phyloP scores from a whole-genome alignment of 805 yeast genomes.

The Grigorovia humatica region DNA sequence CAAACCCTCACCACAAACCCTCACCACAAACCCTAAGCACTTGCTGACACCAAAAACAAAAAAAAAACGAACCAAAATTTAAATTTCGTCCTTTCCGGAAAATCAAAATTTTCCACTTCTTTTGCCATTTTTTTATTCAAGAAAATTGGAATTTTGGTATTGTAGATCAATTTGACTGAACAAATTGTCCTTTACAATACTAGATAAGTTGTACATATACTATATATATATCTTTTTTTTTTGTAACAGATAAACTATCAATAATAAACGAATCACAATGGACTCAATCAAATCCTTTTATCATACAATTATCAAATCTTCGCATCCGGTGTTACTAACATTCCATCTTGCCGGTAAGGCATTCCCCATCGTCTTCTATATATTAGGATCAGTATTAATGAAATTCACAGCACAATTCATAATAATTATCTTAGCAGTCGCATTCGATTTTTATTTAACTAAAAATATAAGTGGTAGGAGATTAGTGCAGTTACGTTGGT shows the following conservation, averaged over 20 bases:
- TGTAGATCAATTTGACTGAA: background rate
- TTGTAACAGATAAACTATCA: background rate
- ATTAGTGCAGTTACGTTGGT: constrained; percentile 90
- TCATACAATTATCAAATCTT: constrained; percentile 26
- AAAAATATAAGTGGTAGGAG: constrained; percentile 86
- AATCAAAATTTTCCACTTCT: background rate
- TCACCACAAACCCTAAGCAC: background rate
- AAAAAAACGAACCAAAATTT: too few relatives aligned
- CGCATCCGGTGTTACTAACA: constrained; percentile 26
- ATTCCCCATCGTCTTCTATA: constrained; percentile 25
- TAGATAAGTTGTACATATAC: background rate
- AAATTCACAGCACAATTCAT: constrained; percentile 50
- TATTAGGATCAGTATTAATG: constrained; percentile 24
- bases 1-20: too few relatives aligned
- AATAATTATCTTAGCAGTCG: constrained; percentile 57
- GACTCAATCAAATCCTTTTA: constrained; percentile 25
- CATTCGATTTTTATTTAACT: constrained; percentile 90
- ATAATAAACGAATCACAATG: constrained; percentile 9
- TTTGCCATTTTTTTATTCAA: background rate
- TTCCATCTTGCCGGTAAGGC: constrained; percentile 25
- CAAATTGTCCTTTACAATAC: background rate
- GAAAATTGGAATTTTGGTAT: too few relatives aligned
- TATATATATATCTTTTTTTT: background rate
- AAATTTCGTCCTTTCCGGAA: background rate
- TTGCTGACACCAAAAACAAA: background rate